These are phyloP conservation scores for Alternaria sp. DNA, from an alignment of 2,329 filamentous ascomycete species.

Conservation along the genomic window DNA sequence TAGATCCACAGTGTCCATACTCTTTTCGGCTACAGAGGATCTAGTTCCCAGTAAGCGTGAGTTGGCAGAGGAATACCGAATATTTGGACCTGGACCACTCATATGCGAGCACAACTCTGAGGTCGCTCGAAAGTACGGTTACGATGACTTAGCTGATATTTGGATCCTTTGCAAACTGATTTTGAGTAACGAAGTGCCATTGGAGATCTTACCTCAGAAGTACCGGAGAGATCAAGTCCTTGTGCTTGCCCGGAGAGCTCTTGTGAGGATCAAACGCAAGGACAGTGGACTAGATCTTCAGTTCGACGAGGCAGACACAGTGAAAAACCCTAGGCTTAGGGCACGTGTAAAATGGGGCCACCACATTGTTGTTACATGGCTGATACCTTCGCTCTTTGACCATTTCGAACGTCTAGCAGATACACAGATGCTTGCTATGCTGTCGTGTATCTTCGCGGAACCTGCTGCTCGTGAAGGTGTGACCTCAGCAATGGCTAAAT, in stretches of 20 bases:
- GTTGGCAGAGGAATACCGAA: conserved; percentile 80
- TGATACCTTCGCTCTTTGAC: conserved; percentile 66
- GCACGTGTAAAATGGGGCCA: conserved; percentile 65
- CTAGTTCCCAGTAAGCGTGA: conserved; percentile 80
- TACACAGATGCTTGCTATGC: conserved; percentile 72
- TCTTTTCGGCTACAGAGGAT: conserved; percentile 67
- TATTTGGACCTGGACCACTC: conserved; percentile 82
- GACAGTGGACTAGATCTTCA: conserved; percentile 60
- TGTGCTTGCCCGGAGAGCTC: conserved; percentile 72
- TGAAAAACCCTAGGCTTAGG: conserved; percentile 51
- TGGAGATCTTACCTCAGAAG: conserved; percentile 68
- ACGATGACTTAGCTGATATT: conserved; percentile 76
- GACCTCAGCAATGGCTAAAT: conserved; percentile 48
- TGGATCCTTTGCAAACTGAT: conserved; percentile 86
- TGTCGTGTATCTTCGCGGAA: conserved; percentile 67
- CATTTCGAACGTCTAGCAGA: conserved; percentile 69
- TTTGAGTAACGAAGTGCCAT: conserved; percentile 77
- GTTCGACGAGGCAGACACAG: conserved; percentile 55
- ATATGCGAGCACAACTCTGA: conserved; percentile 85
- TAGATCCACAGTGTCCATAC: conserved; percentile 77
- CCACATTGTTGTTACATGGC: conserved; percentile 66
- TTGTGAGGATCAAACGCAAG: conserved; percentile 61
- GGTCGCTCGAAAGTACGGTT: conserved; percentile 76
- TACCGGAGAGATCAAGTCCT: conserved; percentile 68
- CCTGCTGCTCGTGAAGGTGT: conserved; percentile 55